These are phyloP conservation scores for Dothidotthia symphoricarpi DNA, from an alignment of 2,329 filamentous ascomycete genomes.

Conservation along the genomic window DNA sequence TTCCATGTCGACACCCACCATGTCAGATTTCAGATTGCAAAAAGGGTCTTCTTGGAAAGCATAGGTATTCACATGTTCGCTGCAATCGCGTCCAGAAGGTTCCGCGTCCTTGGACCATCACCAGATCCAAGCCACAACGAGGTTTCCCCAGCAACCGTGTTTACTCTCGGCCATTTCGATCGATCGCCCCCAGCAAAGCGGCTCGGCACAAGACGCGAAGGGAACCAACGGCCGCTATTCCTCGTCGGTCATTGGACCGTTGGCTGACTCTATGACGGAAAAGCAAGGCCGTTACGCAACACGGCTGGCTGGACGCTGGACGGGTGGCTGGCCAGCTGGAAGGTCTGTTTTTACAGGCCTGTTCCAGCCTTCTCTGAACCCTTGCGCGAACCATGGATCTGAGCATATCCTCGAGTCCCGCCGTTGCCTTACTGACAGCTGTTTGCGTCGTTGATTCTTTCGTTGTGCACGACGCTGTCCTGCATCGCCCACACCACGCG, in stretches of 20 bases:
- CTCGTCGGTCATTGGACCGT: constrained; percentile 13
- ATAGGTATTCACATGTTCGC: too few species aligned
- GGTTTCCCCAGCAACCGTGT: too few species aligned
- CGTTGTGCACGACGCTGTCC: constrained; percentile 17
- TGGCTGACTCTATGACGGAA: constrained; percentile 11
- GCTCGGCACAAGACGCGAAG: too few species aligned
- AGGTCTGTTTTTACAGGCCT: constrained; percentile 38
- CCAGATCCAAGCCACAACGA: too few species aligned
- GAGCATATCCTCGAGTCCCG: constrained; percentile 17
- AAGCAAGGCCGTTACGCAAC: constrained; percentile 24
- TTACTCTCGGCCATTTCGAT: too few species aligned
- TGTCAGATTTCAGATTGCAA: too few species aligned
- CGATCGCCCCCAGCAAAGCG: too few species aligned
- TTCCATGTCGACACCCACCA: too few species aligned
- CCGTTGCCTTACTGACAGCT: neutral
- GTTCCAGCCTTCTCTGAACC: constrained; percentile 27
- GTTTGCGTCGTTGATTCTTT: constrained; percentile 1
- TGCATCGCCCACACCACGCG: constrained; percentile 5
- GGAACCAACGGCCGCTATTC: too few species aligned
- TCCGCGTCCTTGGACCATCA: too few species aligned
- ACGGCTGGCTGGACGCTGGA: constrained; percentile 15
- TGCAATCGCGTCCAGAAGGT: too few species aligned
- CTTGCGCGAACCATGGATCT: constrained; percentile 38
- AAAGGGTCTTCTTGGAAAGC: too few species aligned
- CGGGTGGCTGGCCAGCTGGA: constrained; percentile 11